These are phyloP conservation scores for Camellia sinensis DNA, from an alignment of 148 eudicot species.

Conservation along the genomic window DNA sequence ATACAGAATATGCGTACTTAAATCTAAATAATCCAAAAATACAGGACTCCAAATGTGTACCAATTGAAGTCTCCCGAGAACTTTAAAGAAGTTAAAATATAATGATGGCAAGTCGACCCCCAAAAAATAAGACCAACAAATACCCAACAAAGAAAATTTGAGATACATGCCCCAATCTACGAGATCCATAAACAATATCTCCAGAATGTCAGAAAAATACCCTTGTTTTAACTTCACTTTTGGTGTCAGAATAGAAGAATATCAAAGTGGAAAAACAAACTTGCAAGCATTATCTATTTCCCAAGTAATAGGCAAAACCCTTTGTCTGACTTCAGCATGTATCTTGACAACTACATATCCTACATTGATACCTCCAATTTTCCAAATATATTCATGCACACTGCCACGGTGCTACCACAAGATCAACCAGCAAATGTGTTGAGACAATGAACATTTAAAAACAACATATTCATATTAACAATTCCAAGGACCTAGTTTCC, in stretches of 20 bases:
- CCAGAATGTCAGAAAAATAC: too few relatives aligned
- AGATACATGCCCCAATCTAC: background rate
- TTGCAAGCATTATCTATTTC: too few relatives aligned
- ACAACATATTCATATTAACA: background rate
- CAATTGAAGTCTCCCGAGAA: background rate
- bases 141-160: background rate
- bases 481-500: background rate
- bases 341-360: too few relatives aligned
- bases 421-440: background rate
- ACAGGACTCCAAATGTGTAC: background rate
- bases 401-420: too few relatives aligned
- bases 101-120: background rate
- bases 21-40: background rate
- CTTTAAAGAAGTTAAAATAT: background rate
- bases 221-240: too few relatives aligned
- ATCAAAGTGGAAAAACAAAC: too few relatives aligned
- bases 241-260: too few relatives aligned
- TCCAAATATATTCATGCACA: too few relatives aligned
- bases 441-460: background rate
- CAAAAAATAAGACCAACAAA: background rate
- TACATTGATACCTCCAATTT: too few relatives aligned
- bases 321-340: too few relatives aligned
- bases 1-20: background rate
- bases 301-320: too few relatives aligned
- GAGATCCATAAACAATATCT: too few relatives aligned